Evolutionary conservation across 164 flowering plant species (phyloP), one percentile per base, ranked within the genome.

Genomic region (Magnolia sinica): DNA sequence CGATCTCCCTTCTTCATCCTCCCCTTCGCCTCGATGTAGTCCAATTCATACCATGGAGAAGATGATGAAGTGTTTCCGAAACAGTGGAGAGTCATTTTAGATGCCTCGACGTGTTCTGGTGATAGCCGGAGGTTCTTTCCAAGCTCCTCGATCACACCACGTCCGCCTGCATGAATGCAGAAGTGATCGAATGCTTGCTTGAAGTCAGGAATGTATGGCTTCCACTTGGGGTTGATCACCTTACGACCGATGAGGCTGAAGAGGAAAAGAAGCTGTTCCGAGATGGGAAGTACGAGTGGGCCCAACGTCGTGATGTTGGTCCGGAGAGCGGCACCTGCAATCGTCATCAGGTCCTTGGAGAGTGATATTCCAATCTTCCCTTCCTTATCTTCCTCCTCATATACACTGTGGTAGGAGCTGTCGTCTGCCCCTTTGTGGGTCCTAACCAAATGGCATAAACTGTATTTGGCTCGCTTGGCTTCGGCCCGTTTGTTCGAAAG

Each of bases 131-230:
- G 79, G 70, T 76, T 79, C 64, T 71, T 76, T 74, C 78, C 78
- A 16, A 85, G 68, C 45, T 79, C 89, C 6, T 80, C 71, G 23
- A 87, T 84, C 23, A 83, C 84, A n/a, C 84, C 81, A 69, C 81
- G 78, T 0, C 89, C 88, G 9, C 88, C 85, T 10, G 88, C 77
- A 65, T 86, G 86, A 19, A 86, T 79, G 83, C 86, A 83, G 78
- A 82, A 85, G 64, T 87, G 89, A 68, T 83, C 81, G 24, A 84
- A 83, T 19, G 83, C 85, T n/a, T 61, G 77, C 74, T 72, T 85
- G 81, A 85, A 77, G 70, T 71, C 75, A 1, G 79, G 75, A 18
- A 77, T 77, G 49, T 71, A 77, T 4, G 79, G 74, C 74, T 61
- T 77, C 74, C 68, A 72, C 61, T 77, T 77, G 22, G 79, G 74